These are phyloP conservation scores for Aspergillus floridensis DNA, from an alignment of 2,329 filamentous ascomycete genomes.

Conservation along the genomic window DNA sequence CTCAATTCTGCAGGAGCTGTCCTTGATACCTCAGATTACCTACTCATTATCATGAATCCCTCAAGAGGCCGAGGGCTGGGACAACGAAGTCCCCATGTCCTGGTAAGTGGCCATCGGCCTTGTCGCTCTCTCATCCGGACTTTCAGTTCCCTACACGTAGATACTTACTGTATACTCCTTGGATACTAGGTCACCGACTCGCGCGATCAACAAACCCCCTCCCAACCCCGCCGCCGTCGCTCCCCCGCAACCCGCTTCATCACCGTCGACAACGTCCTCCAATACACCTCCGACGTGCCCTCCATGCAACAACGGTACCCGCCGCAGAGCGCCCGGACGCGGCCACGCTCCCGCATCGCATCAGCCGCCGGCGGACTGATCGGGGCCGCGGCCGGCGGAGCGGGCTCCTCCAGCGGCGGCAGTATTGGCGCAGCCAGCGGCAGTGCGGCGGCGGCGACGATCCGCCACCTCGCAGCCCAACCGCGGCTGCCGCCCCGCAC, in stretches of 20 bases:
- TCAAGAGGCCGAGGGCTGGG: slow-evolving; percentile 31
- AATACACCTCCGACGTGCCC: slow-evolving; percentile 90
- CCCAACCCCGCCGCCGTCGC: slow-evolving; percentile 29
- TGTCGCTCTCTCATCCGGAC: not conserved
- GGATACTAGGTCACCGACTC: slow-evolving; percentile 43
- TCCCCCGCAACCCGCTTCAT: slow-evolving; percentile 67
- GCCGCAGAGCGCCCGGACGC: slow-evolving; percentile 38
- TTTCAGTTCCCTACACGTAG: too few relatives aligned
- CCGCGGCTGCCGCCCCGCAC: slow-evolving; percentile 75
- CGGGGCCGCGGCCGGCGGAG: slow-evolving; percentile 39
- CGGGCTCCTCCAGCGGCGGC: slow-evolving; percentile 31
- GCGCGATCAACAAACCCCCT: slow-evolving; percentile 37
- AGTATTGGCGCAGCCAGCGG: slow-evolving; percentile 42
- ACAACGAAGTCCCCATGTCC: slow-evolving; percentile 45
- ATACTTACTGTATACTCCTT: not conserved
- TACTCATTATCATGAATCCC: slow-evolving; percentile 21
- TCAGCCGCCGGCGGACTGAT: slow-evolving; percentile 32
- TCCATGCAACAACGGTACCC: slow-evolving; percentile 84
- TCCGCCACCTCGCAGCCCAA: slow-evolving; percentile 54
- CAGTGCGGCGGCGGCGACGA: slow-evolving; percentile 54
- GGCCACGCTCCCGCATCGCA: slow-evolving; percentile 33
- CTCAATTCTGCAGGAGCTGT: not conserved
- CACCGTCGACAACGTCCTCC: slow-evolving; percentile 88
- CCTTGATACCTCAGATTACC: slow-evolving; percentile 2
- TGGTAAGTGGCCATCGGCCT: slow-evolving; percentile 31